A percentile compares a stretch with the other conserved stretches of the same genome.
These are phyloP conservation scores for Sporothrix inflata DNA, from an alignment of 2,329 filamentous ascomycete genomes.

Conservation along the genomic window DNA sequence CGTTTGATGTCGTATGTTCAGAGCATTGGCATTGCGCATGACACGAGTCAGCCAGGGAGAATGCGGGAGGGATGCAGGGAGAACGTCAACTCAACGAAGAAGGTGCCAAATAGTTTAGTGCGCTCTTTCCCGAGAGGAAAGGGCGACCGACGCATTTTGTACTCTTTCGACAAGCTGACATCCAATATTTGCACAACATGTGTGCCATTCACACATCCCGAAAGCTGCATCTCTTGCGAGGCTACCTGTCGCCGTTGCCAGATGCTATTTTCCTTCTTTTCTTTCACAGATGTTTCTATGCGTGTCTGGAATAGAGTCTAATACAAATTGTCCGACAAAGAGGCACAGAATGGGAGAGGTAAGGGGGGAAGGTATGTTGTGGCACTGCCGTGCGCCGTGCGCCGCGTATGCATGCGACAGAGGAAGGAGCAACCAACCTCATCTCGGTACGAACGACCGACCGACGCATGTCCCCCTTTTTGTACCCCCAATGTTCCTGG, in stretches of 20 bases:
- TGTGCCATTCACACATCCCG: background rate
- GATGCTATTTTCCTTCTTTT: background rate
- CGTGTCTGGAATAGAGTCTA: background rate
- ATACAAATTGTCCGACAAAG: background rate
- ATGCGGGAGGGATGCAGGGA: background rate
- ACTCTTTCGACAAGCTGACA: background rate
- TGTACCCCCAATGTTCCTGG: background rate
- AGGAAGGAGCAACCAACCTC: background rate
- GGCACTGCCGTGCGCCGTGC: background rate
- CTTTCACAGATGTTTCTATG: too few relatives aligned
- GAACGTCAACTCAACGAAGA: background rate
- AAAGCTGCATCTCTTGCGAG: background rate
- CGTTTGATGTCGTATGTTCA: slow-evolving; percentile 11
- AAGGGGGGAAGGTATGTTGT: background rate
- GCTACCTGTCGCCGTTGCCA: too few relatives aligned
- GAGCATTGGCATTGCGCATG: slow-evolving; percentile 15
- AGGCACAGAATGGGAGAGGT: background rate
- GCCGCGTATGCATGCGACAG: background rate
- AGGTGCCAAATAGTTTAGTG: background rate
- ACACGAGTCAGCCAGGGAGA: background rate
- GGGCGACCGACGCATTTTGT: background rate
- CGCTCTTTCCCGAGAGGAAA: background rate
- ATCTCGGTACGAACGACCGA: background rate
- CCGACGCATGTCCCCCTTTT: background rate
- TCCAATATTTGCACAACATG: background rate